Evolutionary conservation across 805 yeast genomes (phyloP), one percentile per base, ranked within the genome.

Genomic region (Schizosaccharomyces cryophilus): DNA sequence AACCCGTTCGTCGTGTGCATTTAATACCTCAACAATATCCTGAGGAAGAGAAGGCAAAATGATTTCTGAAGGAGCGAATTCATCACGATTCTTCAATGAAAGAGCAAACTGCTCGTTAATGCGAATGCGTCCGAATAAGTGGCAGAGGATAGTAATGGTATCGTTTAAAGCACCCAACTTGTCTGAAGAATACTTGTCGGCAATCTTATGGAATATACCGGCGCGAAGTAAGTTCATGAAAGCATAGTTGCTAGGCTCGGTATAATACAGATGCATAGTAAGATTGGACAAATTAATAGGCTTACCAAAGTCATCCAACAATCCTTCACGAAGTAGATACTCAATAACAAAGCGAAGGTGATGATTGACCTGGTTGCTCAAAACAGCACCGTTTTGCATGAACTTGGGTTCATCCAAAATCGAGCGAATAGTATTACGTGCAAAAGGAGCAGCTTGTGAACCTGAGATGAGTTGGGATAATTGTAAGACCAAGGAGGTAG

Each of bases 321-420:
- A 40, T 40, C 60, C 60, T 17, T 56, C 60, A 9, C 60, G 38
- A 40, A 38, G 60, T 17, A 56, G 47, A 26, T 56, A 56, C 30
- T 56, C 60, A 31, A 56, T 31, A 19, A 26, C 42, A 30, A 56
- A 56, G 42, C 60, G 60, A 40, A 56, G 47, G 35, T 56, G 47
- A 40, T 56, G 42, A 17, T 29, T 26, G 45, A 56, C 24, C n/a
- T 40, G 60, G 13, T 21, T 21, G 30, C 42, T 35, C 29, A 38
- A 35, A 35, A 21, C 35, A 17, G 11, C 42, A 31, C 47, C 60
- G n/a, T 35, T 56, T 4, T 19, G n/a, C 42, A 56, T 56, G 17
- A 38, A 30, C 21, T 40, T 35, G 15, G 60, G 60, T 13, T 35
- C 42, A 26, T 56, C 42, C 42, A 56, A 15, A 17, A 56, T 15